phyloP scores from a whole-genome alignment of 2,329 filamentous ascomycete species.

The Curvularia spicifera region DNA sequence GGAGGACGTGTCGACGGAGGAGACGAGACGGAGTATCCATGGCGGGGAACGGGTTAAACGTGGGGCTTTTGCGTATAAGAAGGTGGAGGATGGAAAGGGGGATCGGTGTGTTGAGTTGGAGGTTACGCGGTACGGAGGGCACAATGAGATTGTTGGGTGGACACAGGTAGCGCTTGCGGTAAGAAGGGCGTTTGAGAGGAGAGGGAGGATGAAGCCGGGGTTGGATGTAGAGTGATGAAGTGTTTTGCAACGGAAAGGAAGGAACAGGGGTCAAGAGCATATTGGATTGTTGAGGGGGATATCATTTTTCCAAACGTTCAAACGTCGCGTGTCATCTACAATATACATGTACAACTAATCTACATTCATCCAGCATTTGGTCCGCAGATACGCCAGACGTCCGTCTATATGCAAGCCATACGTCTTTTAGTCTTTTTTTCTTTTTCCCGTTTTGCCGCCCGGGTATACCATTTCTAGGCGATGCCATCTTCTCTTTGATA shows the following conservation, averaged over 20 bases:
- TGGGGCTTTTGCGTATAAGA: constrained; percentile 47
- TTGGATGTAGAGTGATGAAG: constrained; percentile 36
- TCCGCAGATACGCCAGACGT: constrained; percentile 21
- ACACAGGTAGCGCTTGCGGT: constrained; percentile 69
- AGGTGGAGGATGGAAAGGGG: constrained; percentile 37
- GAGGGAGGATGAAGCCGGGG: constrained; percentile 42
- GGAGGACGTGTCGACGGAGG: constrained; percentile 19
- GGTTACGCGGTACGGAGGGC: constrained; percentile 57
- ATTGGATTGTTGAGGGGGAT: constrained; percentile 15
- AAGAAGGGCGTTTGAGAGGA: constrained; percentile 67
- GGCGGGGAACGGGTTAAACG: constrained; percentile 41
- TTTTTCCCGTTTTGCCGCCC: background rate
- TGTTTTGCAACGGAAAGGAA: background rate
- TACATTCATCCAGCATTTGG: constrained; percentile 16
- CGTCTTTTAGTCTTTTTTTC: background rate
- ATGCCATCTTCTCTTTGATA: background rate
- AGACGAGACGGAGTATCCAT: constrained; percentile 42
- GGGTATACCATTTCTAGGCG: background rate
- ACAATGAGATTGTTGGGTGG: constrained; percentile 73
- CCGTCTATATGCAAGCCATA: constrained; percentile 31
- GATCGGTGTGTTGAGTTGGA: constrained; percentile 50
- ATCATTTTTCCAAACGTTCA: constrained; percentile 17
- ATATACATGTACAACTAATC: constrained; percentile 28
- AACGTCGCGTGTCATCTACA: constrained; percentile 9
- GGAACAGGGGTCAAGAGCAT: background rate